Base-by-base conservation (phyloP, 805 yeast genomes). In the Nakazawaea wickerhamii region DNA sequence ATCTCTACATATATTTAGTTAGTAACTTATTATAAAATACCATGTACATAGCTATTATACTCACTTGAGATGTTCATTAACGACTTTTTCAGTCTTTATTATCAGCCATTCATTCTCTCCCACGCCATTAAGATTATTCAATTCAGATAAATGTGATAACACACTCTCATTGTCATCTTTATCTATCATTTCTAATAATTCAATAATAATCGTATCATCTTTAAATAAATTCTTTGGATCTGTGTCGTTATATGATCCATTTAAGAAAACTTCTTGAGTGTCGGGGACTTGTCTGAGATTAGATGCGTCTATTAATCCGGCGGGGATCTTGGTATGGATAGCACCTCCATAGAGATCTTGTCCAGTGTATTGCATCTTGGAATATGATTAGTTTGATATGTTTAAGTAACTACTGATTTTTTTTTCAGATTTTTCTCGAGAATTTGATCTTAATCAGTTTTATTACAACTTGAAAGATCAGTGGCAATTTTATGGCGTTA, bases 181-280 rank as follows among this genome's bases (percentile, higher is more conserved):
- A 1, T 61, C 66, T 0, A 77, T 75, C 20, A 62, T 52, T 50
- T 84, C 86, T 48, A 84, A 58, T 13, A 84, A 57, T 48, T 84
- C 93, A 15, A 84, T 55, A n/a, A 84, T 78, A 8, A 83, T 56
- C 14, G 84, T 73, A 49, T 73, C 78, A 41, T 79, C 75, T 36
- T 61, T 51, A 31, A 61, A 60, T 36, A 68, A 55, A 38, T 48
- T 52, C 37, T 54, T 44, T 20, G 47, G 36, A 18, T 50, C 48
- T 13, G 50, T 40, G 9, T 57, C 41, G 40, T 50, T 51, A 9
- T 32, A 32, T 2, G 65, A 51, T 11, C 60, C 54, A 39, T 71
- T 71, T 3, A 90, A 77, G 59, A 75, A 93, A 20, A 91, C 96
- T 59, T 91, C 99, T 58, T 93, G 98, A 1, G 89, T 80, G 55